A percentile compares a stretch with the other conserved stretches of the same genome.
phyloP scores from a whole-genome alignment of 2,329 filamentous ascomycete genomes.

The Cercospora zeina region DNA sequence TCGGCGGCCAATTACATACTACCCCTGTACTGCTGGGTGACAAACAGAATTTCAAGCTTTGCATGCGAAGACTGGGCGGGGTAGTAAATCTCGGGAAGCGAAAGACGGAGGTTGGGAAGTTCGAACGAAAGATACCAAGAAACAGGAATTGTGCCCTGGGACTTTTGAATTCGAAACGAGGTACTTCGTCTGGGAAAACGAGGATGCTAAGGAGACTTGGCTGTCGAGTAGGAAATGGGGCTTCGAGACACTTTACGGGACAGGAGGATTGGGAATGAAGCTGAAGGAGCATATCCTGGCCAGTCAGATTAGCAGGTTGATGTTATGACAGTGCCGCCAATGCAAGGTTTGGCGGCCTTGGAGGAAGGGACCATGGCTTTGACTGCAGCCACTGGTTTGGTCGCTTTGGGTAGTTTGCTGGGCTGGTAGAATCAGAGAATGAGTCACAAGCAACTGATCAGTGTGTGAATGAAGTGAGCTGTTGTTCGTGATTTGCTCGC shows the following conservation, averaged over 20 bases:
- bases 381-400: not conserved
- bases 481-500: not conserved
- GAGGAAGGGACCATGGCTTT: not conserved
- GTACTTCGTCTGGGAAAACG: conserved; percentile 11
- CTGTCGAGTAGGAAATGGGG: conserved; percentile 7
- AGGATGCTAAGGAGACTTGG: conserved; percentile 10
- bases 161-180: not conserved
- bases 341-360: conserved; percentile 1
- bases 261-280: not conserved
- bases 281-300: conserved; percentile 11
- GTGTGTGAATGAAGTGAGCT: not conserved
- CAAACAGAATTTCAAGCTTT: conserved; percentile 10
- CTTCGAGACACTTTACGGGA: conserved; percentile 12
- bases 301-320: conserved; percentile 10
- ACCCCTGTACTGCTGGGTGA: not conserved
- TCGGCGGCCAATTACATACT: conserved; percentile 8
- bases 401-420: not conserved
- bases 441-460: not conserved
- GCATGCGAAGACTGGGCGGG: not conserved
- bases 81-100: not conserved
- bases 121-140: not conserved
- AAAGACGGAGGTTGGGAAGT: conserved; percentile 4
- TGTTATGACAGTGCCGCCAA: conserved; percentile 3
- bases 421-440: not conserved
- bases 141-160: conserved; percentile 9